A percentile compares a stretch with the other conserved stretches of the same genome.
phyloP scores from a whole-genome alignment of 2,329 filamentous ascomycete genomes.

The Herpomyces periplanetae region DNA sequence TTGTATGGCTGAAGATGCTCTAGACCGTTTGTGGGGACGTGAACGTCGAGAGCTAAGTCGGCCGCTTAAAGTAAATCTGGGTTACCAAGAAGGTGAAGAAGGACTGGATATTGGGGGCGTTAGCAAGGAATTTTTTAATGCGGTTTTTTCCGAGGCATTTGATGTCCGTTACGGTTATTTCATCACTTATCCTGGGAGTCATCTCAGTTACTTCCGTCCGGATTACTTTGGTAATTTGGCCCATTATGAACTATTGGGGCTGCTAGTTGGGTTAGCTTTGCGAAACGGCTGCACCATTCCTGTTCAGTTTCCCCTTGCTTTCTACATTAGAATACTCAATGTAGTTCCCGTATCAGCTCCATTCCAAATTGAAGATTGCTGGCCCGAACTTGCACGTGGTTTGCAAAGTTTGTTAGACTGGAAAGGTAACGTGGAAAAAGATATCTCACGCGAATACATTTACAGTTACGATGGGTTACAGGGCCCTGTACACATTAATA shows the following conservation, averaged over 20 bases:
- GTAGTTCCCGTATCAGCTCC: conserved; percentile 21
- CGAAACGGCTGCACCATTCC: conserved; percentile 80
- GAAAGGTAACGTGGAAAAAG: conserved; percentile 39
- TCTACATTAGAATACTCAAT: conserved; percentile 43
- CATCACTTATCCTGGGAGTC: conserved; percentile 29
- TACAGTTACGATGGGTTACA: conserved; percentile 43
- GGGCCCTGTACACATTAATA: too few relatives aligned
- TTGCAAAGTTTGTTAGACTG: conserved; percentile 32
- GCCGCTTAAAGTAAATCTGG: conserved; percentile 56
- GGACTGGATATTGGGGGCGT: conserved; percentile 79
- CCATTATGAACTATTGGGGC: conserved; percentile 58
- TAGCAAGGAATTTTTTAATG: conserved; percentile 74
- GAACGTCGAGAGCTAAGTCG: conserved; percentile 43
- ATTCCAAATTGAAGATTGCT: conserved; percentile 45
- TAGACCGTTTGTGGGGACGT: conserved; percentile 61
- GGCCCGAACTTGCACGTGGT: conserved; percentile 39
- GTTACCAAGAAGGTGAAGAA: conserved; percentile 36
- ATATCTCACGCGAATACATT: conserved; percentile 48
- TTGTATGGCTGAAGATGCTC: conserved; percentile 10
- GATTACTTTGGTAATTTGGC: conserved; percentile 42
- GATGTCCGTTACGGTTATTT: conserved; percentile 38
- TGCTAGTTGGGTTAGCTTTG: conserved; percentile 54
- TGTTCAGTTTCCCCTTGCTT: conserved; percentile 42
- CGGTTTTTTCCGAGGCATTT: conserved; percentile 41
- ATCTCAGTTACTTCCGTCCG: conserved; percentile 58